Evolutionary conservation across 495 filamentous ascomycete genomes (phyloP), one percentile per base, ranked within the genome.

Genomic region (Astrothelium subdiscretum): DNA sequence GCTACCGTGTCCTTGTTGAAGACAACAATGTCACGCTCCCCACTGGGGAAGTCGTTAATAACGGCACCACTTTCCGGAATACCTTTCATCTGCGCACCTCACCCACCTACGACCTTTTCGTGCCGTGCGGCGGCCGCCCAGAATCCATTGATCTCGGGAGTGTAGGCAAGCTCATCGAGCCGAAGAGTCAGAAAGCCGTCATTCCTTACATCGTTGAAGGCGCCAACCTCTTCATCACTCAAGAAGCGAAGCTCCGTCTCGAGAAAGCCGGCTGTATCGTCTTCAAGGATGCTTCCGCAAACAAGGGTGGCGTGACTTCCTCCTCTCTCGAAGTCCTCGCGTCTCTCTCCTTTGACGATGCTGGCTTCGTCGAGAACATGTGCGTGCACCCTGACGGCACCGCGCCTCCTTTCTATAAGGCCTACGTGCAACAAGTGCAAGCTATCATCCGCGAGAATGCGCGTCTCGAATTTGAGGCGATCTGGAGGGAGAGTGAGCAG

Each of bases 231-330:
- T 98, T 98, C 83, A 94, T 98, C 75, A 97, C 94, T 13, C 95
- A 98, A 75, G 94, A 98, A 70, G 91, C 90, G 66, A 98, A 98
- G 80, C 80, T 97, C 61, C 87, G 91, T 24, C 83, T 98, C 4
- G 94, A 98, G 76, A 85, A 89, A 67, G 92, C 94, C 31, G 95
- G 95, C 64, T 91, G 88, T 70, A 86, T 97, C 67, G 74, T 98
- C 48, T 97, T 89, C 83, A 98, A 98, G 79, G 94, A 98, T 75
- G 94, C 94, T 13, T 95, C 90, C 48, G 91, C 95, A 48, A 98
- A 98, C 81, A 98, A 98, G 80, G 94, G 94, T 69, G 94, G 94
- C 72, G 94, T 98, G 57, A 98, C 94, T 5, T 95, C 90, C n/a
- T 97, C 94, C 0, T 98, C 94, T 4, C 83, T 97, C 52, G 94